Base-by-base conservation (phyloP, 345 rosid genomes). In the Heritiera littoralis region DNA sequence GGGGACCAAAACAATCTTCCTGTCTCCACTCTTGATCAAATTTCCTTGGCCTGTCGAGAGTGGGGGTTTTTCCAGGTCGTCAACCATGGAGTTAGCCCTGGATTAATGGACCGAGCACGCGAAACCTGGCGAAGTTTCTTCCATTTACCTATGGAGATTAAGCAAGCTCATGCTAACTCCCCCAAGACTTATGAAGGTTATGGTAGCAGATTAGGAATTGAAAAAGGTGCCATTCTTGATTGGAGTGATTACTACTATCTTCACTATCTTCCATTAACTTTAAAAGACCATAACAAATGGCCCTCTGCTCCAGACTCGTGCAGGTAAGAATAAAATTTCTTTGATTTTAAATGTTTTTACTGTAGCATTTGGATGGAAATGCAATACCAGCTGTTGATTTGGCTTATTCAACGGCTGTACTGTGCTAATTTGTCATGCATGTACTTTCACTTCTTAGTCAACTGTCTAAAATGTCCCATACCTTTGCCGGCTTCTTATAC, bases 1-100 rank as follows among this genome's bases (percentile, higher is more conserved):
- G 83, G 81, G 0, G 87, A 82, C 3, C 86, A 79, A 60, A 63
- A 48, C 46, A 41, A 71, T 49, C 79, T 83, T 5, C 81, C 80
- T 5, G 74, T 23, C 14, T 30, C 81, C 7, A 81, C 79, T n/a
- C 65, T 86, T 11, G 18, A 54, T 38, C 79, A 49, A 48, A 82
- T 96, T 59, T 86, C 89, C 0, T 65, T 54, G 38, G 98, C 98
- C 1, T 91, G 98, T 76, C 83, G 91, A 3, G 89, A 87, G 58
- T 96, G 99, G 99, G 99, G 99, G 0, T 96, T 96, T 45, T 94
- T 94, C 83, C 98, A 96, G 72, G 97, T 90, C 11, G 78, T 92
- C 4, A 94, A 92, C 87, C 99, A 96, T 43, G 98, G 99, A 2
- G 91, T 96, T 17, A 52, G 74, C 43, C 91, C 79, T 3, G 88